Percentiles rank a stretch among this genome's conserved stretches.
These are phyloP conservation scores for Achaetomiella virescens DNA, from an alignment of 495 filamentous ascomycete species.

Conservation along the genomic window DNA sequence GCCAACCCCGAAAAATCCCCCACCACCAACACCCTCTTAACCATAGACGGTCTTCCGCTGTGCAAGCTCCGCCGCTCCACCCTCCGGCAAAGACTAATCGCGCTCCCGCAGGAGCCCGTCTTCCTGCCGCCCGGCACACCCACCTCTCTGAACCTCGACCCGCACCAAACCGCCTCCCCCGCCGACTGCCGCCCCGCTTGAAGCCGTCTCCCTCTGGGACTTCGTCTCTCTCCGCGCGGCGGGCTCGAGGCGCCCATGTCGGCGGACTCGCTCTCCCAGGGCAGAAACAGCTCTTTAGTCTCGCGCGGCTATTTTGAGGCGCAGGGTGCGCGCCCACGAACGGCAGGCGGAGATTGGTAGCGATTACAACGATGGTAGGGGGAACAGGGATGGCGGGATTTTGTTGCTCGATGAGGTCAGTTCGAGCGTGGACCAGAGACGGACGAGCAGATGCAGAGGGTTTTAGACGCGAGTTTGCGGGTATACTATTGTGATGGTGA, in stretches of 20 bases:
- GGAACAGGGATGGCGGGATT: constrained; percentile 20
- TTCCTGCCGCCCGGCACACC: constrained; percentile 47
- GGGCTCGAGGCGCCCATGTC: constrained; percentile 48
- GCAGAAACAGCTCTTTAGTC: constrained; percentile 58
- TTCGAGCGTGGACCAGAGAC: constrained; percentile 42
- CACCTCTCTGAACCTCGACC: constrained; percentile 40
- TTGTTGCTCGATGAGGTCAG: constrained; percentile 38
- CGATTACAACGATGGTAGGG: background rate
- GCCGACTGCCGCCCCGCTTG: constrained; percentile 40
- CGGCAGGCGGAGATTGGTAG: constrained; percentile 7
- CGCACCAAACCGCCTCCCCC: constrained; percentile 25
- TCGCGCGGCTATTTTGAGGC: constrained; percentile 56
- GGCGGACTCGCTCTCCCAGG: constrained; percentile 48
- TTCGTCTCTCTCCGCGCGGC: constrained; percentile 45
- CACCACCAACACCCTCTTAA: constrained; percentile 17
- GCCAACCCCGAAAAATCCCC: constrained; percentile 5
- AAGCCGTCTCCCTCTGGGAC: constrained; percentile 43
- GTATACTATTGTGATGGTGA: constrained; percentile 45
- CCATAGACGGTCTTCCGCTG: constrained; percentile 20
- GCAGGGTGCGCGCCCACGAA: constrained; percentile 17
- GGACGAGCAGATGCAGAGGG: constrained; percentile 40
- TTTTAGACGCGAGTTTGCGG: constrained; percentile 38
- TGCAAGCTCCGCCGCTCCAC: constrained; percentile 9
- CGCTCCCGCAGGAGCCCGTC: constrained; percentile 52
- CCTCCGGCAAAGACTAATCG: constrained; percentile 22